These are phyloP conservation scores for Acacia acuminata DNA, from an alignment of 306 rosid genomes.

Conservation along the genomic window DNA sequence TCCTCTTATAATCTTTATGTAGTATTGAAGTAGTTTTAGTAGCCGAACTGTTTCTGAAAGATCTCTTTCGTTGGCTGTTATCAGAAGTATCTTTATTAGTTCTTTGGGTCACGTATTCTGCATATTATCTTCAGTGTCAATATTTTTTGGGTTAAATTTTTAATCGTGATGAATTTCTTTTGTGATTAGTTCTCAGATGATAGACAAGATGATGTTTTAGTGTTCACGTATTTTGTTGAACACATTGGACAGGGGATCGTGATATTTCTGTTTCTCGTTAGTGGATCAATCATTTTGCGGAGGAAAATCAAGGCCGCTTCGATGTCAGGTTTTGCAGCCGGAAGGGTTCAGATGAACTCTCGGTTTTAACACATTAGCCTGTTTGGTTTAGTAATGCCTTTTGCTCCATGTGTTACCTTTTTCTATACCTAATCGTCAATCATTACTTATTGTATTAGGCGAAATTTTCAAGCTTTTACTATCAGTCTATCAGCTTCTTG, in stretches of 20 bases:
- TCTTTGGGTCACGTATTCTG: background rate
- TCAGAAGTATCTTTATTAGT: background rate
- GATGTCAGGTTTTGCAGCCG: conserved; percentile 51
- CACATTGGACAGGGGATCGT: conserved; percentile 55
- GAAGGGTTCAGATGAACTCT: conserved; percentile 62
- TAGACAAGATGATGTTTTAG: conserved; percentile 20
- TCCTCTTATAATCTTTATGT: background rate
- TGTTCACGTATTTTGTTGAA: conserved; percentile 3
- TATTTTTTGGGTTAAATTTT: background rate
- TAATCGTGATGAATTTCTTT: background rate
- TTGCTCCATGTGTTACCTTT: conserved; percentile 5
- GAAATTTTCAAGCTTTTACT: background rate
- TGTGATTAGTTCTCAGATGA: background rate
- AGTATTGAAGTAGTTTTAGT: background rate
- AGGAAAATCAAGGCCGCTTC: conserved; percentile 57
- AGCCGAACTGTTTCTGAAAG: background rate
- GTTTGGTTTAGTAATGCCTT: conserved; percentile 7
- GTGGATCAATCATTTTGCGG: conserved; percentile 64
- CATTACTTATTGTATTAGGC: conserved; percentile 30
- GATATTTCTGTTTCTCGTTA: conserved; percentile 53
- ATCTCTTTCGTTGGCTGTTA: background rate
- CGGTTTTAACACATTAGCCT: conserved; percentile 42
- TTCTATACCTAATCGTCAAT: background rate
- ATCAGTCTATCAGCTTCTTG: background rate
- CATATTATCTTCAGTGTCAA: background rate